A percentile compares a stretch with the other conserved stretches of the same genome.
Conservation (phyloP, 345 rosid species). For the Salix koriyanagi region DNA sequence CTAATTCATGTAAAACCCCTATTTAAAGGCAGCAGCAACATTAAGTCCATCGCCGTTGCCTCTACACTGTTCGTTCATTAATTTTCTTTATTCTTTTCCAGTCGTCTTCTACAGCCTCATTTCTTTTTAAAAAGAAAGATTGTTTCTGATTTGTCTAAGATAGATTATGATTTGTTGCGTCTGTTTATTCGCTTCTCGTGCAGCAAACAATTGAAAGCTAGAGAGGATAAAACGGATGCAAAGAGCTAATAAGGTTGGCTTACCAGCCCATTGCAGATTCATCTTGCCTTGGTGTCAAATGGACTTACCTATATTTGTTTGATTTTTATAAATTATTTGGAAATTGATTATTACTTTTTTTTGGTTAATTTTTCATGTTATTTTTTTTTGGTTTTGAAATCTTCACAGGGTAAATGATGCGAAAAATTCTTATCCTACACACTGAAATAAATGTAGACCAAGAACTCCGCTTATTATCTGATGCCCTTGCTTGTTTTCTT, state of each 20-base stretch:
- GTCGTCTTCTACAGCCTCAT: not conserved
- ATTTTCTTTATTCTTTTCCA: too few species aligned
- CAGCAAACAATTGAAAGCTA: constrained; percentile 13
- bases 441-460: constrained; percentile 36
- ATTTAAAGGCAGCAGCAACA: not conserved
- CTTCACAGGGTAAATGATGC: too few species aligned
- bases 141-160: too few species aligned
- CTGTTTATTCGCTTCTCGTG: constrained; percentile 44
- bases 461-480: constrained; percentile 57
- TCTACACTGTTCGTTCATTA: too few species aligned
- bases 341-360: constrained; percentile 17
- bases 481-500: constrained; percentile 22
- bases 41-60: not conserved
- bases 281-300: constrained; percentile 56
- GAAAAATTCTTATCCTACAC: constrained; percentile 37
- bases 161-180: constrained; percentile 26
- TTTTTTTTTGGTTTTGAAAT: too few species aligned
- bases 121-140: not conserved
- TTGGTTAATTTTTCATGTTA: too few species aligned
- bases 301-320: constrained; percentile 36
- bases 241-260: constrained; percentile 42
- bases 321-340: not conserved
- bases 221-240: constrained; percentile 54
- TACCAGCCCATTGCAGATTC: constrained; percentile 55
- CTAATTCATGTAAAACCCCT: not conserved